Base-by-base conservation (phyloP, 1,284 basidiomycete genomes). In the Marasmius oreades region DNA sequence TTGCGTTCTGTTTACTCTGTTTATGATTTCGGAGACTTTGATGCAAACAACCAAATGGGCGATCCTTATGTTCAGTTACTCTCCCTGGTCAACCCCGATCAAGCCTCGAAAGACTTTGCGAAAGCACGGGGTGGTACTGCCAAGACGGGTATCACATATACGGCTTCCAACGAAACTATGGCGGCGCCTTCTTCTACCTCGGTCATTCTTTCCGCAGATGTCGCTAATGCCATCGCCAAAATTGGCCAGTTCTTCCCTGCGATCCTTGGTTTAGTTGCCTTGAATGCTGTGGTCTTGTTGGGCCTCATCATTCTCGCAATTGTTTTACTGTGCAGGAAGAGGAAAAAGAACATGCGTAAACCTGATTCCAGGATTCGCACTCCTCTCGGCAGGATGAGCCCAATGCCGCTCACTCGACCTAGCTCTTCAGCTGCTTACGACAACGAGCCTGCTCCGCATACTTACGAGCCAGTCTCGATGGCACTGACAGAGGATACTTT, bases 21-120 rank as follows among this genome's bases (percentile, higher is more conserved):
- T 53, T 95, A 93, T 69, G 88, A 94, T 70, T 92, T 91, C 66
- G 92, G 92, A 22, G 88, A 92, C 70, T 91, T 84, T 63, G 80
- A 85, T 64, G 68, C 76, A 11, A 72, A 77, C 4, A 80, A 80
- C 37, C 70, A 77, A 20, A 85, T 85, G 82, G 88, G 86, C 45
- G 70, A 85, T 64, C 90, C 90, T 2, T 91, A 87, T 68, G 78
- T 92, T 71, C 84, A 87, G 69, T 70, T 92, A 36, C 77, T 91
- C 57, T 73, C 88, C 20, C 75, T 91, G 53, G 71, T 86, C 56
- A 77, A 90, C 65, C 84, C 90, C 23, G 74, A 84, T 63, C 67
- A 81, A 56, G 90, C 87, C 20, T 90, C 88, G 16, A 63, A 72
- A 36, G 85, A 88, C 55, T 92, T 92, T 71, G 84, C 85, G 64